A percentile compares a stretch with the other conserved stretches of the same genome.
phyloP scores from a whole-genome alignment of 306 rosid genomes.

The Casuarina glauca region DNA sequence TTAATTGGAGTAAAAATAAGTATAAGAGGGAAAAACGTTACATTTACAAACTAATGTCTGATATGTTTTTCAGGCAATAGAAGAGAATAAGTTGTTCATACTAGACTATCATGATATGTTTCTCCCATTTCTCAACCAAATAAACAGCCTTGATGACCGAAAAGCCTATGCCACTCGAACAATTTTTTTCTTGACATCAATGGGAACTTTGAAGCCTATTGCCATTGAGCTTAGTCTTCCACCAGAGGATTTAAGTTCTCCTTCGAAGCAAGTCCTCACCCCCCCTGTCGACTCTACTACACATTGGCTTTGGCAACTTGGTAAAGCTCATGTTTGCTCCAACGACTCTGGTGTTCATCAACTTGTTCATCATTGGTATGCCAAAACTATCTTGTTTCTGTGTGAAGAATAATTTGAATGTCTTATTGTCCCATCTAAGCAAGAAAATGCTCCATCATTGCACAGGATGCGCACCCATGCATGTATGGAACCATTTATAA shows the following conservation, averaged over 20 bases:
- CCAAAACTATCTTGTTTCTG: neutral
- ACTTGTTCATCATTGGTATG: slow-evolving; percentile 45
- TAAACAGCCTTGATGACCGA: slow-evolving; percentile 40
- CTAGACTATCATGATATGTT: slow-evolving; percentile 41
- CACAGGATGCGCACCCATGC: slow-evolving; percentile 50
- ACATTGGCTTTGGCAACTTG: slow-evolving; percentile 41
- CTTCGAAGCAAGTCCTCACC: slow-evolving; percentile 35
- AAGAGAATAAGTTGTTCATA: slow-evolving; percentile 37
- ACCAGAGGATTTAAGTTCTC: slow-evolving; percentile 22
- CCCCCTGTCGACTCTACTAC: slow-evolving; percentile 43
- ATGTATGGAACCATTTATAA: slow-evolving; percentile 41
- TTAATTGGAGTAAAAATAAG: too few relatives aligned
- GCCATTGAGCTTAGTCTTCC: slow-evolving; percentile 48
- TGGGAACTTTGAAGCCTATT: slow-evolving; percentile 46
- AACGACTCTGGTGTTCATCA: slow-evolving; percentile 41
- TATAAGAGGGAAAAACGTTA: too few relatives aligned
- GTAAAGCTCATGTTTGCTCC: slow-evolving; percentile 46
- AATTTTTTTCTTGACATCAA: slow-evolving; percentile 39
- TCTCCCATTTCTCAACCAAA: slow-evolving; percentile 40
- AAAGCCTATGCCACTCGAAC: slow-evolving; percentile 49
- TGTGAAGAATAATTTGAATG: too few relatives aligned
- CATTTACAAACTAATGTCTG: too few relatives aligned
- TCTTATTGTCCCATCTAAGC: too few relatives aligned
- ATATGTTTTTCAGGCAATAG: slow-evolving; percentile 32
- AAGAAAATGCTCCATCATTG: neutral